These are phyloP conservation scores for Sordariomycetes sp. DNA, from an alignment of 2,329 filamentous ascomycete species.

Conservation along the genomic window DNA sequence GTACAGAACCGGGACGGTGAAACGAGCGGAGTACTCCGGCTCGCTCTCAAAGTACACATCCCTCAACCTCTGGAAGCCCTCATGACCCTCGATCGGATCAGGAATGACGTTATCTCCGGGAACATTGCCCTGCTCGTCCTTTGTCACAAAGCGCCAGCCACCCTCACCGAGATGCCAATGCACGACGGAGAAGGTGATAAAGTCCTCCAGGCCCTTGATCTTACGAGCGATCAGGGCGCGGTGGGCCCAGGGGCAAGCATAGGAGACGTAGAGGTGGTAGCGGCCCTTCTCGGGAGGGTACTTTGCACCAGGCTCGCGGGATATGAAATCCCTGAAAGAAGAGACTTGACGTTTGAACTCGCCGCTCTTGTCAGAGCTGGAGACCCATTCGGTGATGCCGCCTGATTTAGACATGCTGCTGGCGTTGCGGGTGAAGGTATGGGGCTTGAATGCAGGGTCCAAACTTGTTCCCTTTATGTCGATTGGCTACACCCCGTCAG, in stretches of 20 bases:
- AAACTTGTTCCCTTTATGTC: no score
- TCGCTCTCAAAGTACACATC: constrained; percentile 73
- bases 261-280: constrained; percentile 92
- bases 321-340: constrained; percentile 74
- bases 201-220: constrained; percentile 84
- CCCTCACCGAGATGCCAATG: constrained; percentile 76
- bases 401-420: constrained; percentile 9
- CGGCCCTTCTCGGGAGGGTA: constrained; percentile 81
- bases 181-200: constrained; percentile 71
- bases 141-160: constrained; percentile 74
- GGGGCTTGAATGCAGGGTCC: constrained; percentile 1
- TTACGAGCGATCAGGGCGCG: constrained; percentile 79
- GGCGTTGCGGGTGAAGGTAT: not conserved
- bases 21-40: constrained; percentile 64
- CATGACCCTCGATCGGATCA: constrained; percentile 61
- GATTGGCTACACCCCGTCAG: no score
- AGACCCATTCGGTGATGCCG: constrained; percentile 78
- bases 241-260: constrained; percentile 91
- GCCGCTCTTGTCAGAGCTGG: constrained; percentile 66
- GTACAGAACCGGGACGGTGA: constrained; percentile 82
- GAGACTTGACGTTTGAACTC: constrained; percentile 89
- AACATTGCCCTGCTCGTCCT: constrained; percentile 39
- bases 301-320: constrained; percentile 57
- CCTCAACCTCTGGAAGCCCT: constrained; percentile 58
- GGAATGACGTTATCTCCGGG: constrained; percentile 56